Base-by-base conservation (phyloP, 176 grass and related monocot species). In the Ampelocalamus luodianensis region DNA sequence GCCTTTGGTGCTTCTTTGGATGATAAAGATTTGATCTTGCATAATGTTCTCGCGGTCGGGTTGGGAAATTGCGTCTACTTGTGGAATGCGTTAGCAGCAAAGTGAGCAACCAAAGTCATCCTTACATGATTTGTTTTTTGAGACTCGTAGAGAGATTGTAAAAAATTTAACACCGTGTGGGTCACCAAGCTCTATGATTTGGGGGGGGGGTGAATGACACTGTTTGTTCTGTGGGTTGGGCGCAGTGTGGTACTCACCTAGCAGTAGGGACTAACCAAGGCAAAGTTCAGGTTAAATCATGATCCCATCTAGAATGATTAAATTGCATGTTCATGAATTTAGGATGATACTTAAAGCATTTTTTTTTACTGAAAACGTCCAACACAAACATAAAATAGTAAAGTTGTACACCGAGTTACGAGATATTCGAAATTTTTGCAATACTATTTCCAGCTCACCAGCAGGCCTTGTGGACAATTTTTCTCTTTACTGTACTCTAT, bases 1-100 rank as follows among this genome's bases (percentile, higher is more conserved):
- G 8, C 50, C 12, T 40, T 53, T 76, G 1, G 3, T 63, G 7
- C 44, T 54, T 39, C 55, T 48, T 17, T 18, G 37, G 27, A 5
- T 14, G 49, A 20, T 22, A 74, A 58, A 83, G 18, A 40, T 62
- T 89, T 10, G 32, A 39, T 80, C 10, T 82, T 82, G 36, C 91
- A 98, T 15, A 98, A 98, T 83, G 83, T 95, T 15, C 83, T 95
- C 10, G 89, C 91, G 1, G 93, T 98, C 49, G 91, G 91, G 72
- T 75, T 98, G 83, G 96, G 96, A 44, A 95, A 92, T 86, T 95
- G 89, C 39, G 44, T 54, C 17, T 54, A 54, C 6, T 20, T 17
- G 42, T 99, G 97, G 97, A 99, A 99, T 85, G 97, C 97, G 1
- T 99, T 85, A 99, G 93, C 76, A 99, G 97, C 85, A 99, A 99